Evolutionary conservation across 1,284 basidiomycete species (phyloP), one percentile per base, ranked within the genome.

Genomic region (Pseudozyma thailandica): DNA sequence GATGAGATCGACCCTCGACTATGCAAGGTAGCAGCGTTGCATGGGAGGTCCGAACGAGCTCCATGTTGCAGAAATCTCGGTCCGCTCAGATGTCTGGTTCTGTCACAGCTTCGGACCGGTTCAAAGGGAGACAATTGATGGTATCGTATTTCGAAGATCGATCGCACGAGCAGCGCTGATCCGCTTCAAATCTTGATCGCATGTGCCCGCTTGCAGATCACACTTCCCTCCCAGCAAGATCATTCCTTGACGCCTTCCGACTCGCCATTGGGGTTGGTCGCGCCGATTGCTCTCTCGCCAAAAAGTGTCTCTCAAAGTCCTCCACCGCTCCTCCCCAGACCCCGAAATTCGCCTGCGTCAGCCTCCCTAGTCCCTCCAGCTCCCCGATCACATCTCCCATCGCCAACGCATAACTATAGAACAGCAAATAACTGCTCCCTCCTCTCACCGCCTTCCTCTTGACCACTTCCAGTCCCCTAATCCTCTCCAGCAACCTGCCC

Each of bases 351-450:
- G 58, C 44, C 54, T 78, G 76, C 21, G 74, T 75, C 42, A 79
- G 26, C 20, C 51, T 44, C 4, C 75, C 78, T 28, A 80, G 44
- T 35, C 43, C 43, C 12, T 78, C 69, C 42, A 79, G 44, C 33
- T 77, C 71, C 31, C 63, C 60, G 46, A 78, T 78, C 35, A 79
- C 65, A 50, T 79, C 77, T 56, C 69, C 85, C 93, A 96, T 95
- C 52, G 92, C 92, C 51, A 95, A 85, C 0, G 92, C 92, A 79
- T 97, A 97, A 1, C 93, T 93, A 78, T 96, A 95, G 85, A 92
- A 97, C 20, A 98, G 86, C 7, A 98, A 54, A 75, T 94, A 92
- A 33, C 90, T 87, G 6, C 92, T 93, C 7, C 85, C 85, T 6
- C 75, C 73, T 7, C 71, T 53, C 86, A 89, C 80, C 86, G 90